Conservation (phyloP, 768 basidiomycete genomes). For the Trametopsis cervina region DNA sequence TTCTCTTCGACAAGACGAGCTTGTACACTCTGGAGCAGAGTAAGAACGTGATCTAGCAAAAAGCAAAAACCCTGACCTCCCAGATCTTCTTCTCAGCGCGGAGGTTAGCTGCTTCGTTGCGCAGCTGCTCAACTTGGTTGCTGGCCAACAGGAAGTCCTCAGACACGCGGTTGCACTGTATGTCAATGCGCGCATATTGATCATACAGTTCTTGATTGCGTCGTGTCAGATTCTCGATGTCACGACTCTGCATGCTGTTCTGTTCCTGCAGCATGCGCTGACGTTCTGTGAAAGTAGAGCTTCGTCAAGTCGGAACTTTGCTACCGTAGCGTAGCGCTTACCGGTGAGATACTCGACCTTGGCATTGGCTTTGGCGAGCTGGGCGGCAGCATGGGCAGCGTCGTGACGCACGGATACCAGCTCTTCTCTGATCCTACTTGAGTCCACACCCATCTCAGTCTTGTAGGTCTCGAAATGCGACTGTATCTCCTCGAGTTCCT, state of each 20-base stretch:
- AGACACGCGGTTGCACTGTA: slow-evolving; percentile 61
- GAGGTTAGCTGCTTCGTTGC: slow-evolving; percentile 82
- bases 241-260: slow-evolving; percentile 49
- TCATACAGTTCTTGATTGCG: slow-evolving; percentile 70
- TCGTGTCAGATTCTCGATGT: slow-evolving; percentile 58
- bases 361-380: slow-evolving; percentile 78
- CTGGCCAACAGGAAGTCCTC: slow-evolving; percentile 59
- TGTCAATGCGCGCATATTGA: slow-evolving; percentile 67
- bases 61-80: slow-evolving; percentile 52
- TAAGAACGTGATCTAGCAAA: background rate
- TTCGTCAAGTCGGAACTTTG: background rate
- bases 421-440: slow-evolving; percentile 67
- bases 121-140: slow-evolving; percentile 63
- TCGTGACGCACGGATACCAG: slow-evolving; percentile 59
- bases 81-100: slow-evolving; percentile 91
- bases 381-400: slow-evolving; percentile 52
- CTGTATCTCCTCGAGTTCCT: slow-evolving; percentile 68
- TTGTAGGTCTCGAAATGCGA: slow-evolving; percentile 76
- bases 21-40: slow-evolving; percentile 57
- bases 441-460: slow-evolving; percentile 75
- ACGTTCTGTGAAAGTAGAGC: slow-evolving; percentile 42
- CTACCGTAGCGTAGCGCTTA: slow-evolving; percentile 25
- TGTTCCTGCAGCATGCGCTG: slow-evolving; percentile 69
- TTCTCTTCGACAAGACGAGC: slow-evolving; percentile 80
- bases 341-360: slow-evolving; percentile 75